These are phyloP conservation scores for Torulaspora quercuum DNA, from an alignment of 805 yeast species.

Conservation along the genomic window DNA sequence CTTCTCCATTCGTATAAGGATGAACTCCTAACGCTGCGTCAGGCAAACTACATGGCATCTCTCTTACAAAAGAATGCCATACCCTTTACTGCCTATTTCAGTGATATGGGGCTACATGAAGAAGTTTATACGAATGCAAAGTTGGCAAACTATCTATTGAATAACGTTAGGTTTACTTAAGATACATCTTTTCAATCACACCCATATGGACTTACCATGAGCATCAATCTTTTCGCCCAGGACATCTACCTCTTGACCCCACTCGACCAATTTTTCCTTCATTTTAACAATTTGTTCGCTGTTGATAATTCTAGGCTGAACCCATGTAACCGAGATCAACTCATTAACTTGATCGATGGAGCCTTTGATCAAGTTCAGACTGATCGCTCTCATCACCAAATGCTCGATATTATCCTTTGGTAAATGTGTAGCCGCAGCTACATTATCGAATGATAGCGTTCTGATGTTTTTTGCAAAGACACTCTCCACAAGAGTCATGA, in stretches of 20 bases:
- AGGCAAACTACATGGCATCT: constrained; percentile 41
- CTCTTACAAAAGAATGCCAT: constrained; percentile 33
- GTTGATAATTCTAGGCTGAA: constrained; percentile 92
- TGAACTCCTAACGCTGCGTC: constrained; percentile 56
- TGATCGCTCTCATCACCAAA: constrained; percentile 84
- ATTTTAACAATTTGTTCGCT: constrained; percentile 72
- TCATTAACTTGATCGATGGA: constrained; percentile 81
- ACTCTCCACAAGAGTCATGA: constrained; percentile 86
- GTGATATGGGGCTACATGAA: constrained; percentile 59
- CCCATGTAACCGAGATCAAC: constrained; percentile 82
- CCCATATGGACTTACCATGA: constrained; percentile 65
- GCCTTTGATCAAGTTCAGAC: constrained; percentile 82
- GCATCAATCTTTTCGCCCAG: constrained; percentile 59
- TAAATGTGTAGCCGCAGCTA: constrained; percentile 67
- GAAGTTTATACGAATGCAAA: constrained; percentile 51
- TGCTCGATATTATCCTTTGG: constrained; percentile 72
- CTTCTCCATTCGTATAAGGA: constrained; percentile 63
- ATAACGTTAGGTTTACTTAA: constrained; percentile 15
- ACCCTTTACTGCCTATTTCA: constrained; percentile 28
- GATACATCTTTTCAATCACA: constrained; percentile 27
- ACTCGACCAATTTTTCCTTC: constrained; percentile 65
- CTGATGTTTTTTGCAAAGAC: constrained; percentile 78
- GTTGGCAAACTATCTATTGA: constrained; percentile 36
- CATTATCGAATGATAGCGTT: constrained; percentile 66
- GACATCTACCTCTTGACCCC: constrained; percentile 73